These are phyloP conservation scores for Graphium sp. DNA, from an alignment of 2,329 filamentous ascomycete species.

Conservation along the genomic window DNA sequence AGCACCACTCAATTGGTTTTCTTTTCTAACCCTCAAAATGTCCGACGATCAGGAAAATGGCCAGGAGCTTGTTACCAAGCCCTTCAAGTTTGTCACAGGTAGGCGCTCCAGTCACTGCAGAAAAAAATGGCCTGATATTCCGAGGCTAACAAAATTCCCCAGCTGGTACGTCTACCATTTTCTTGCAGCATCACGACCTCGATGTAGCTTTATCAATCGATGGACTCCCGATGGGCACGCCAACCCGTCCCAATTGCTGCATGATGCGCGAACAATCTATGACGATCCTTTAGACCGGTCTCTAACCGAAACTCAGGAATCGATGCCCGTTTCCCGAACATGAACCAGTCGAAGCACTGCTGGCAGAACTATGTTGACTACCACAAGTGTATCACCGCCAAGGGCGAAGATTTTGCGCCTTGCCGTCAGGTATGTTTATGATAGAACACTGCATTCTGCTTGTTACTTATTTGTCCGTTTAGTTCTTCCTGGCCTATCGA, in stretches of 20 bases:
- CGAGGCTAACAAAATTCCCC: slow-evolving; percentile 22
- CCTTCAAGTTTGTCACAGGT: slow-evolving; percentile 99
- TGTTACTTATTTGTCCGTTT: too few species aligned
- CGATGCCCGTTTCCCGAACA: slow-evolving; percentile 97
- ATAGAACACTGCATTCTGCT: too few species aligned
- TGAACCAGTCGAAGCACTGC: slow-evolving; percentile 99
- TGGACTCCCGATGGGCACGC: neutral
- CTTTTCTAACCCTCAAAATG: slow-evolving; percentile 48
- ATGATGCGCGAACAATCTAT: neutral
- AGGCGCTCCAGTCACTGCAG: slow-evolving; percentile 19
- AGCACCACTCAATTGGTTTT: slow-evolving; percentile 10
- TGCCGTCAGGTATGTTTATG: slow-evolving; percentile 73
- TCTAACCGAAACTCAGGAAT: slow-evolving; percentile 45
- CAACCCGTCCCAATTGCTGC: neutral
- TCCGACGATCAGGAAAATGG: slow-evolving; percentile 74
- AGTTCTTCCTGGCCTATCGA: slow-evolving; percentile 96
- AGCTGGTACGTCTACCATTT: slow-evolving; percentile 24
- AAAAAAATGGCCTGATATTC: slow-evolving; percentile 17
- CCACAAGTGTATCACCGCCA: slow-evolving; percentile 98
- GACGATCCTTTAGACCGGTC: neutral
- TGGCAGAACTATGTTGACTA: slow-evolving; percentile 99
- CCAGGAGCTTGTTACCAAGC: slow-evolving; percentile 73
- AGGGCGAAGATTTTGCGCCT: slow-evolving; percentile 95
- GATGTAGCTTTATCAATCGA: neutral
- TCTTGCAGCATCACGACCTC: neutral